Conservation (phyloP, 202 grass and related monocot species). For the Panicum hallii region DNA sequence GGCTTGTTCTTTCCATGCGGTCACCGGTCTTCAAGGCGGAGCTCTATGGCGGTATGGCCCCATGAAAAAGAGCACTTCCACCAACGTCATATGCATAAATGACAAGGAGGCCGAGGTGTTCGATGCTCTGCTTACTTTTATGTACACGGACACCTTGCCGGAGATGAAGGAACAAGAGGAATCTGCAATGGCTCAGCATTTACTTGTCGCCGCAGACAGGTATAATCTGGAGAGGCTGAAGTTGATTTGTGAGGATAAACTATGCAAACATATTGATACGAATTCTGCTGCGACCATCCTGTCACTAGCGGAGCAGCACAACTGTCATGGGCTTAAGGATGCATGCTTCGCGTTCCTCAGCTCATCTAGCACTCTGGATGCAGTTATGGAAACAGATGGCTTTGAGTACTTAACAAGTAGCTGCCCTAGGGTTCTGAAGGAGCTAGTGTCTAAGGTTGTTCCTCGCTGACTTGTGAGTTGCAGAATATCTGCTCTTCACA, state of each 20-base stretch:
- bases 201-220: slow-evolving; percentile 29
- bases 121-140: background rate
- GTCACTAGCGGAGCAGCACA: slow-evolving; percentile 5
- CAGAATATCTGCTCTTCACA: no score
- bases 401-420: background rate
- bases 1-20: background rate
- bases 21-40: slow-evolving; percentile 43
- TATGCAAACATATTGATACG: background rate
- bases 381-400: background rate
- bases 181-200: slow-evolving; percentile 1
- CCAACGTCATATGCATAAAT: background rate
- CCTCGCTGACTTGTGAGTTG: background rate
- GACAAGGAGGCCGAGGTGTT: slow-evolving; percentile 11
- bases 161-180: background rate
- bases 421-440: background rate
- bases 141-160: background rate
- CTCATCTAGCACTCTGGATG: background rate
- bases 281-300: background rate
- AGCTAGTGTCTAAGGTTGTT: background rate
- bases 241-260: background rate
- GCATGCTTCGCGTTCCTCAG: background rate
- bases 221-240: background rate
- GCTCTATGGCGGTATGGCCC: background rate
- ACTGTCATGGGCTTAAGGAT: background rate
- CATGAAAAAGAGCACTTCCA: background rate